These are phyloP conservation scores for Scheffersomyces stipitis DNA, from an alignment of 805 yeast genomes.

Conservation along the genomic window DNA sequence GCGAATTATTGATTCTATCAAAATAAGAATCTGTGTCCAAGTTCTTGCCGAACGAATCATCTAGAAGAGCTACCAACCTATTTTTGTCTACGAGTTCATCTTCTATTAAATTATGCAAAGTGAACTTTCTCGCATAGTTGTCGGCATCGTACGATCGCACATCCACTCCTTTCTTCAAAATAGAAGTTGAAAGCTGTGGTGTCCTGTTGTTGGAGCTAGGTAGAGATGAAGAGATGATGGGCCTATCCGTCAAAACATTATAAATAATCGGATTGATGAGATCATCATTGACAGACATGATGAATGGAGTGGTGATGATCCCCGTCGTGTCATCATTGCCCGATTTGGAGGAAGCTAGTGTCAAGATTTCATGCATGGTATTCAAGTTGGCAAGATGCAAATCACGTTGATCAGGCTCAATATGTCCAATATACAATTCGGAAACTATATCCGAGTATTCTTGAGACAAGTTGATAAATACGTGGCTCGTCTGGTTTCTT, in stretches of 20 bases:
- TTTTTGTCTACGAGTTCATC: constrained; percentile 49
- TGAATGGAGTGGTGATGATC: constrained; percentile 77
- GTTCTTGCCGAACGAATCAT: constrained; percentile 73
- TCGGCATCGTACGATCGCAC: constrained; percentile 43
- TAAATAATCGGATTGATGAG: constrained; percentile 83
- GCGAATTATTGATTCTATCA: constrained; percentile 56
- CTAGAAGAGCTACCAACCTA: constrained; percentile 61
- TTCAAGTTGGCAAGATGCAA: constrained; percentile 65
- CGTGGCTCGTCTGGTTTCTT: constrained; percentile 79
- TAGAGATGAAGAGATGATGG: constrained; percentile 85
- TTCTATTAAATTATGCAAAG: constrained; percentile 38
- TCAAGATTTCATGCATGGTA: constrained; percentile 61
- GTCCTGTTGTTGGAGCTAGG: constrained; percentile 60
- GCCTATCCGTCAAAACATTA: constrained; percentile 87
- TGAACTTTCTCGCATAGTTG: constrained; percentile 31
- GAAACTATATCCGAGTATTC: constrained; percentile 67
- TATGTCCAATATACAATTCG: constrained; percentile 62
- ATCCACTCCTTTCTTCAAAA: constrained; percentile 73
- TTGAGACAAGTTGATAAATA: constrained; percentile 79
- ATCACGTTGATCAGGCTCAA: constrained; percentile 44
- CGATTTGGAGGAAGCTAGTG: constrained; percentile 44
- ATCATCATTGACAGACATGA: constrained; percentile 57
- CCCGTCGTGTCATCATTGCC: constrained; percentile 61
- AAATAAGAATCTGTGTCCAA: constrained; percentile 70
- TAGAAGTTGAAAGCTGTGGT: constrained; percentile 71